Evolutionary conservation across 2,329 filamentous ascomycete species (phyloP).

Genomic region (Colletotrichum truncatum): DNA sequence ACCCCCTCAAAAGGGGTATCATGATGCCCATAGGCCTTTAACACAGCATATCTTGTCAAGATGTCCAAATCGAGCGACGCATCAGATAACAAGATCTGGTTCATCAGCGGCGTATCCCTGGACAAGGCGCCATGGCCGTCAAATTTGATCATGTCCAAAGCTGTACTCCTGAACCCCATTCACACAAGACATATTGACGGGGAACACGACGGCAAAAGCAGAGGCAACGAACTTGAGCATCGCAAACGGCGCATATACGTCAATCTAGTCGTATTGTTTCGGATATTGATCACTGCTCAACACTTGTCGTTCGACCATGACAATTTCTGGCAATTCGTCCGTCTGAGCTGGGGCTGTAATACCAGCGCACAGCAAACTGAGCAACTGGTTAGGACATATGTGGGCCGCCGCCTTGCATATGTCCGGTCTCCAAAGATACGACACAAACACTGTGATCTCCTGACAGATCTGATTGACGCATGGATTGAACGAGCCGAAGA

Average conservation of each 20-base stretch:
- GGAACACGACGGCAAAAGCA: not conserved
- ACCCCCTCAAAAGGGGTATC: not conserved
- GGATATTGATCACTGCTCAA: not conserved
- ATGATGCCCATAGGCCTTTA: not conserved
- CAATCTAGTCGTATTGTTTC: conserved; percentile 25
- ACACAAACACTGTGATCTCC: not conserved
- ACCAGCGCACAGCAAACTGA: not conserved
- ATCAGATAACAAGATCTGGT: not conserved
- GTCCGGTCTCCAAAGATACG: not conserved
- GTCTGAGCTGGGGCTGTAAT: not conserved
- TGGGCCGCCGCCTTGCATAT: conserved; percentile 7
- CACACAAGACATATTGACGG: not conserved
- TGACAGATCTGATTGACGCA: conserved; percentile 22
- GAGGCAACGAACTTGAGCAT: not conserved
- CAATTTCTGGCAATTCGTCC: conserved; percentile 7
- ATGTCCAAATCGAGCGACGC: not conserved
- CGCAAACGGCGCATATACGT: conserved; percentile 3
- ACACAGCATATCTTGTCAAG: too few species aligned
- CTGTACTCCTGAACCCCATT: not conserved
- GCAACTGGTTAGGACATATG: not conserved
- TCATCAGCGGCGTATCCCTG: conserved; percentile 12
- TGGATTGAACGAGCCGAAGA: not conserved
- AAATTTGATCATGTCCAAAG: not conserved
- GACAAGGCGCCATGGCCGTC: not conserved
- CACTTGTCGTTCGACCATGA: conserved; percentile 14